phyloP scores from a whole-genome alignment of 371 early-diverging fungal genomes.

The Mucor sp. region DNA sequence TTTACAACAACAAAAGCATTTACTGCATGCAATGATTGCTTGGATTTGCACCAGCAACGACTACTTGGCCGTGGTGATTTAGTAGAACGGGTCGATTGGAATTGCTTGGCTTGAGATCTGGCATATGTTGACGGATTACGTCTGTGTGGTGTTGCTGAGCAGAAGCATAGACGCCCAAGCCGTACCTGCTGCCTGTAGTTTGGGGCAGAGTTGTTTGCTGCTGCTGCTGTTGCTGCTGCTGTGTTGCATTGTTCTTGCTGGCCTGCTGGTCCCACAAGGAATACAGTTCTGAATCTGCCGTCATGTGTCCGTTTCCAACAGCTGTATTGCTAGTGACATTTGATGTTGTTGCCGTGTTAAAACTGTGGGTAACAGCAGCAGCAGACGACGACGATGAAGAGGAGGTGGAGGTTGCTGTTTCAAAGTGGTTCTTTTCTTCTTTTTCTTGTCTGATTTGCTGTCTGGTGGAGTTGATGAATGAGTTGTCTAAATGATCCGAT shows the following conservation, averaged over 20 bases:
- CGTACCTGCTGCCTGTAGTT: constrained; percentile 11
- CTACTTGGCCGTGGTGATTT: constrained; percentile 28
- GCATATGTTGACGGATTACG: constrained; percentile 48
- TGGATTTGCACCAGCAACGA: constrained; percentile 6
- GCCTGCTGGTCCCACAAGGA: constrained; percentile 2
- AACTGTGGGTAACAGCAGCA: neutral
- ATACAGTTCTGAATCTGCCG: constrained; percentile 4
- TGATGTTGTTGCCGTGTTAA: neutral
- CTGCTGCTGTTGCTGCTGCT: neutral
- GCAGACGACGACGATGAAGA: neutral
- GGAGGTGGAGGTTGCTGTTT: neutral
- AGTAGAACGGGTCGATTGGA: constrained; percentile 25
- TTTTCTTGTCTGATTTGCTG: neutral
- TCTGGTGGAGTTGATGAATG: neutral
- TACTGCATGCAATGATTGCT: neutral
- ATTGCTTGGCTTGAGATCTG: constrained; percentile 14
- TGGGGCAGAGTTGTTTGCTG: neutral
- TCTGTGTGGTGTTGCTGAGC: constrained; percentile 54
- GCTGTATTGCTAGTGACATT: neutral
- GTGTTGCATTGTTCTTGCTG: neutral
- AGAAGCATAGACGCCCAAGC: constrained; percentile 52
- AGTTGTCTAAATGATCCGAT: neutral
- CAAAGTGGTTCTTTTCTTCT: neutral
- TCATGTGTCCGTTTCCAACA: neutral
- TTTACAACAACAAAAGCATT: neutral